These are phyloP conservation scores for Lathyrus sativus DNA, from an alignment of 306 rosid species.

Conservation along the genomic window DNA sequence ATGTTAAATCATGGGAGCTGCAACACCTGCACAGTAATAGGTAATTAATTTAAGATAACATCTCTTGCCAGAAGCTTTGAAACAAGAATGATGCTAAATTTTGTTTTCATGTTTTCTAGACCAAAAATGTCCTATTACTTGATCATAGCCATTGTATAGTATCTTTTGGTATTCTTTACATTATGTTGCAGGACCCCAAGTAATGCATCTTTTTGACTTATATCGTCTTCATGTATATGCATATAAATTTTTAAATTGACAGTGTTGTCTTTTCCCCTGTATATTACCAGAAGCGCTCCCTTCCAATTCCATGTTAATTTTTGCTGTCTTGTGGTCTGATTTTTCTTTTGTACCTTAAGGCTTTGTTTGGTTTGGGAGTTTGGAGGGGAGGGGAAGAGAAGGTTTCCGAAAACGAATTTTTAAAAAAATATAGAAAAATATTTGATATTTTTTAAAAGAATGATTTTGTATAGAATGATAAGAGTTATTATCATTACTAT, in stretches of 20 bases:
- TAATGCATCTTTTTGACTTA: constrained; percentile 42
- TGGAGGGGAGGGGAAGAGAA: too few relatives aligned
- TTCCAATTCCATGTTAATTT: not conserved
- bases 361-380: too few relatives aligned
- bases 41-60: constrained; percentile 34
- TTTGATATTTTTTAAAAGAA: too few relatives aligned
- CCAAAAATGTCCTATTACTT: constrained; percentile 35
- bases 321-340: not conserved
- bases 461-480: too few relatives aligned
- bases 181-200: constrained; percentile 47
- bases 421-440: too few relatives aligned
- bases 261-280: not conserved
- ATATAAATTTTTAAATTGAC: constrained; percentile 36
- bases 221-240: constrained; percentile 28
- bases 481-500: too few relatives aligned
- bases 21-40: constrained; percentile 45
- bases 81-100: not conserved
- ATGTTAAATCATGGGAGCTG: constrained; percentile 41
- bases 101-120: not conserved
- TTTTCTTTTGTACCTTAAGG: not conserved
- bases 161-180: constrained; percentile 48
- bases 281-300: not conserved
- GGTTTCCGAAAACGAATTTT: too few relatives aligned
- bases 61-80: constrained; percentile 30
- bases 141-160: constrained; percentile 34